These are phyloP conservation scores for Samsoniella hepiali DNA, from an alignment of 2,329 filamentous ascomycete species.

Conservation along the genomic window DNA sequence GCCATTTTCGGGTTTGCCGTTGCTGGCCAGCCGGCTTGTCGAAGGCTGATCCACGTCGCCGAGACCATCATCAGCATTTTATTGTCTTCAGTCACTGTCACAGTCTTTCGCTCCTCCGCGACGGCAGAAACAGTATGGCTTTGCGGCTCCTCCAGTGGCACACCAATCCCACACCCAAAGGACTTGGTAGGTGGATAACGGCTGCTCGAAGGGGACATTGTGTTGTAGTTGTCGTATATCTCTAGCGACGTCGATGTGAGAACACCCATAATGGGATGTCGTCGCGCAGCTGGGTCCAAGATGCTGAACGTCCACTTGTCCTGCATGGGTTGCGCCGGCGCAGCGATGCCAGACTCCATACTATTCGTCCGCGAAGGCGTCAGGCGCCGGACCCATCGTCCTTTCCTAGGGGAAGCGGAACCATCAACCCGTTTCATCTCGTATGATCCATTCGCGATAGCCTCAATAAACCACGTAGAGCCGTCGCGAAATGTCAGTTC, in stretches of 20 bases:
- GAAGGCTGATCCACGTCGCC: slow-evolving; percentile 37
- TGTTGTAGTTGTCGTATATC: slow-evolving; percentile 65
- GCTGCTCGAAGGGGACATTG: slow-evolving; percentile 49
- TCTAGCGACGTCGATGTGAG: slow-evolving; percentile 63
- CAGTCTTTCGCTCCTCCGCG: slow-evolving; percentile 31
- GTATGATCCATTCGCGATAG: slow-evolving; percentile 55
- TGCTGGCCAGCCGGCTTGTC: slow-evolving; percentile 36
- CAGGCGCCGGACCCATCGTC: slow-evolving; percentile 63
- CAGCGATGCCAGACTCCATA: slow-evolving; percentile 19
- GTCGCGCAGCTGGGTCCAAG: slow-evolving; percentile 63
- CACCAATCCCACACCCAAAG: slow-evolving; percentile 26
- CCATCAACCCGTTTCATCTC: slow-evolving; percentile 62
- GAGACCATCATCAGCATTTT: slow-evolving; percentile 39
- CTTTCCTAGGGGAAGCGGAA: slow-evolving; percentile 56
- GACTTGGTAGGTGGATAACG: slow-evolving; percentile 45
- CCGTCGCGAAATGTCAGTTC: slow-evolving; percentile 67
- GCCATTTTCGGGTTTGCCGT: slow-evolving; percentile 30
- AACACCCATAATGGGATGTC: slow-evolving; percentile 71
- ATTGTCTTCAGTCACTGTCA: slow-evolving; percentile 31
- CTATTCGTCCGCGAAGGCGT: slow-evolving; percentile 25
- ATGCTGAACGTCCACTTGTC: slow-evolving; percentile 72
- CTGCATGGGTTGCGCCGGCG: slow-evolving; percentile 37
- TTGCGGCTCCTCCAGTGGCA: slow-evolving; percentile 16
- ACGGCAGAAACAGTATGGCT: not conserved
- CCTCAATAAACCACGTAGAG: slow-evolving; percentile 53